Percentiles rank a stretch among this genome's conserved stretches.
Evolutionary conservation across 108 stramenopile species (phyloP).

Genomic region (Skeletonema costatum): DNA sequence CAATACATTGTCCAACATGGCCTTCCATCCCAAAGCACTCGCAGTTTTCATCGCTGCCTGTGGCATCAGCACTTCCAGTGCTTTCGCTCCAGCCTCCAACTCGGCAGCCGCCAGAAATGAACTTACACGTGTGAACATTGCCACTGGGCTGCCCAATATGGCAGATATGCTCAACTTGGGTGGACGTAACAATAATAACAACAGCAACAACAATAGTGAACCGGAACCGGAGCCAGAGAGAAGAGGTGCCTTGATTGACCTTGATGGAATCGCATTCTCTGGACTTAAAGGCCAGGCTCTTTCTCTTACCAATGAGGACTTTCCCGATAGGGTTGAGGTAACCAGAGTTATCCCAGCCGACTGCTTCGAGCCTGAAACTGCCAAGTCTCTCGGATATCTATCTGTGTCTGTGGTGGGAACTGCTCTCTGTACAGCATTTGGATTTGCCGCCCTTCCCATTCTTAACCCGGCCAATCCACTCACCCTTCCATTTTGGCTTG

Average conservation of each 20-base stretch:
- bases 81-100: slow-evolving; percentile 23
- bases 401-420: slow-evolving; percentile 78
- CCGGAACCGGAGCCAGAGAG: not conserved
- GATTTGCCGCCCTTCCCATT: slow-evolving; percentile 53
- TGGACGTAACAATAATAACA: slow-evolving; percentile 6
- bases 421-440: slow-evolving; percentile 73
- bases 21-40: slow-evolving; percentile 25
- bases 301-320: slow-evolving; percentile 53
- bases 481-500: slow-evolving; percentile 75
- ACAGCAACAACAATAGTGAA: slow-evolving; percentile 6
- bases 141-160: slow-evolving; percentile 31
- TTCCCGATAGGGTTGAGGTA: slow-evolving; percentile 59
- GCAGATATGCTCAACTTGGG: slow-evolving; percentile 4
- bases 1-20: slow-evolving; percentile 1
- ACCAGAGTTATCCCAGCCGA: slow-evolving; percentile 85
- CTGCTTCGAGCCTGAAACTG: slow-evolving; percentile 90
- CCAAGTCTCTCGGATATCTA: slow-evolving; percentile 70
- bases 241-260: slow-evolving; percentile 26
- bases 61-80: not conserved
- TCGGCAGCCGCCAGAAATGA: slow-evolving; percentile 3
- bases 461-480: slow-evolving; percentile 65
- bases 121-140: slow-evolving; percentile 28
- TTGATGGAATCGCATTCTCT: slow-evolving; percentile 47
- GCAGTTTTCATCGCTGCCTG: slow-evolving; percentile 23
- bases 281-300: slow-evolving; percentile 79